These are phyloP conservation scores for Trichoderma breve DNA, from an alignment of 2,329 filamentous ascomycete genomes.

Conservation along the genomic window DNA sequence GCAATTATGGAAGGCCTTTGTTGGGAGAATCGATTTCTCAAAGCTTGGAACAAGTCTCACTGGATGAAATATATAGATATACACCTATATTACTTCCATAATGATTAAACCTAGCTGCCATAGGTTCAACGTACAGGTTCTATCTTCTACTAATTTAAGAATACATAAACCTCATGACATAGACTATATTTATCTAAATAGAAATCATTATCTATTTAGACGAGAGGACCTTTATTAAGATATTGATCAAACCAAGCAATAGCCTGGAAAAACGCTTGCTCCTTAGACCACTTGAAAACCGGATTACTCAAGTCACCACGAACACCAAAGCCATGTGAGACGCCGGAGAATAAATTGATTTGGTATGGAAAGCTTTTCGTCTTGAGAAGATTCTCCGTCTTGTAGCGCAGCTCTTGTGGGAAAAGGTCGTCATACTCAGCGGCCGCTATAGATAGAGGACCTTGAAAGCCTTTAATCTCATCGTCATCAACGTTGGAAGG, in stretches of 20 bases:
- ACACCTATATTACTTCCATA: too few species aligned
- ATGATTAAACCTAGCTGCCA: too few species aligned
- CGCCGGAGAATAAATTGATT: conserved; percentile 66
- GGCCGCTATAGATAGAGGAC: conserved; percentile 60
- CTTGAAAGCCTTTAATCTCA: conserved; percentile 57
- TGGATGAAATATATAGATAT: too few species aligned
- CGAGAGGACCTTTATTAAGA: neutral
- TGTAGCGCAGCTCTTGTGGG: conserved; percentile 51
- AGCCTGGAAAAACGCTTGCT: conserved; percentile 74
- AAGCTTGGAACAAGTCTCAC: too few species aligned
- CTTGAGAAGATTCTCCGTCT: conserved; percentile 58
- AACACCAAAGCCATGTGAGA: conserved; percentile 72
- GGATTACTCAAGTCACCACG: conserved; percentile 56
- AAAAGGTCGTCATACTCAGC: conserved; percentile 63
- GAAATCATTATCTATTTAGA: too few species aligned
- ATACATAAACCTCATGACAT: too few species aligned
- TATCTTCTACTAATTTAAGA: too few species aligned
- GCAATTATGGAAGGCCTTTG: too few species aligned
- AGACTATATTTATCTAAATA: too few species aligned
- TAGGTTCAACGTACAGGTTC: too few species aligned
- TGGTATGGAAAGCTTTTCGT: conserved; percentile 59
- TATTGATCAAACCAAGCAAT: conserved; percentile 50
- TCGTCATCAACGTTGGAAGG: conserved; percentile 59
- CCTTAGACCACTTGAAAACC: conserved; percentile 66
- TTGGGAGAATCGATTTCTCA: too few species aligned